Base-by-base conservation (phyloP, 495 filamentous ascomycete species). In the Neurospora terricola region DNA sequence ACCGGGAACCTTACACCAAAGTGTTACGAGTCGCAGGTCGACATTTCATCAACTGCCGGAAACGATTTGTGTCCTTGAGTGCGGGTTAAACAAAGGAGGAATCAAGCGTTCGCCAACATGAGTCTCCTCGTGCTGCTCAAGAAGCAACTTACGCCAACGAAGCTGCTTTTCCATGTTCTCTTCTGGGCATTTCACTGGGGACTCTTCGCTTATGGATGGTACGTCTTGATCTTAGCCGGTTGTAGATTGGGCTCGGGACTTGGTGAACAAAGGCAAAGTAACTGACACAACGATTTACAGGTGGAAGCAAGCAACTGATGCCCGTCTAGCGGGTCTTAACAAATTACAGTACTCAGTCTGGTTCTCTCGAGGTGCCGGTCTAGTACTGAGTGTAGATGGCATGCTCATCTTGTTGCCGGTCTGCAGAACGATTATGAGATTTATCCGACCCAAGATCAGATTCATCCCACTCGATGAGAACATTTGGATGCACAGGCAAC, bases 401-500 rank as follows among this genome's bases (percentile, higher is more conserved):
- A 90, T 92, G 48, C 82, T 99, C 75, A 97, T 99, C 78, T 79
- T 98, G 37, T 83, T 98, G 71, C 96, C 96, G 10, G 97, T 98
- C 88, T 98, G 96, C 86, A 86, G 96, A 74, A 99, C 94, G 76
- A 81, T 98, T 30, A 85, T 99, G 69, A 87, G 92, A 79, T 91
- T 88, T 77, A 80, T 98, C 71, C 89, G 96, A 76, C 96, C 96
- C 18, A 96, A 96, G 86, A 84, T 98, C 75, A 86, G 88, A 80
- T 97, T 91, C 85, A 79, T 98, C 16, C 95, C 96, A 9, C 87
- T 99, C 12, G 96, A 99, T 78, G 96, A 99, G 82, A 93, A 92
- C 36, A 89, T 93, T 76, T 99, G 94, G 94, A 97, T 98, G 78
- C 96, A 99, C 85, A 88, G 96, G 42, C 96, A 99, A 81, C 89